Percentiles rank a stretch among this genome's conserved stretches.
Conservation (phyloP, 495 filamentous ascomycete genomes). For the Trichoderma parareesei region DNA sequence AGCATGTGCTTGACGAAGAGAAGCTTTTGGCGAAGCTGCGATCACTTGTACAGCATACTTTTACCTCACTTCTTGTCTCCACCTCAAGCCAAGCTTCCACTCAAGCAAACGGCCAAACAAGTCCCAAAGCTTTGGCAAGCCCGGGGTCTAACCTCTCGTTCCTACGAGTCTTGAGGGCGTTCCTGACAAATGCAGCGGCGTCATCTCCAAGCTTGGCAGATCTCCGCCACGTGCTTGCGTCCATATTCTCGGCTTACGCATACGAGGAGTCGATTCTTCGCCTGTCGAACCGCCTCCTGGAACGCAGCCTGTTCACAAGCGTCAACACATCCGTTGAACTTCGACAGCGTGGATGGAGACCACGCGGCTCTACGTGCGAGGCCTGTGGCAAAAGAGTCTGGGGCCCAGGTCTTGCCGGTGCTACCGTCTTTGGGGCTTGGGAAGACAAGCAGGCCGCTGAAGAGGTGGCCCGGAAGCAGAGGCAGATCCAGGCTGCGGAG, state of each 20-base stretch:
- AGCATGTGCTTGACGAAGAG: slow-evolving; percentile 30
- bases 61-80: slow-evolving; percentile 74
- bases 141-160: slow-evolving; percentile 61
- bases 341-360: slow-evolving; percentile 84
- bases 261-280: slow-evolving; percentile 84
- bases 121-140: not conserved
- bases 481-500: slow-evolving; percentile 20
- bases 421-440: slow-evolving; percentile 71
- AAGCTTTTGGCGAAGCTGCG: slow-evolving; percentile 60
- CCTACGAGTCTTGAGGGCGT: slow-evolving; percentile 80
- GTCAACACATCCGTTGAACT: slow-evolving; percentile 66
- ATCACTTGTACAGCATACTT: slow-evolving; percentile 76
- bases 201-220: slow-evolving; percentile 83
- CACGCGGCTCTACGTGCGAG: slow-evolving; percentile 78
- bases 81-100: slow-evolving; percentile 42
- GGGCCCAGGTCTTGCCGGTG: slow-evolving; percentile 75
- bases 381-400: slow-evolving; percentile 75
- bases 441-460: slow-evolving; percentile 51
- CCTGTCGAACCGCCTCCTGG: slow-evolving; percentile 77
- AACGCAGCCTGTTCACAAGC: slow-evolving; percentile 81
- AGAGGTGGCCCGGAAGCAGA: slow-evolving; percentile 29
- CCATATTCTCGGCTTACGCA: slow-evolving; percentile 89
- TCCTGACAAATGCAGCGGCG: slow-evolving; percentile 72
- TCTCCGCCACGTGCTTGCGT: slow-evolving; percentile 71
- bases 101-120: not conserved